These are phyloP conservation scores for Tylopilus sp. DNA, from an alignment of 768 basidiomycete species.

Conservation along the genomic window DNA sequence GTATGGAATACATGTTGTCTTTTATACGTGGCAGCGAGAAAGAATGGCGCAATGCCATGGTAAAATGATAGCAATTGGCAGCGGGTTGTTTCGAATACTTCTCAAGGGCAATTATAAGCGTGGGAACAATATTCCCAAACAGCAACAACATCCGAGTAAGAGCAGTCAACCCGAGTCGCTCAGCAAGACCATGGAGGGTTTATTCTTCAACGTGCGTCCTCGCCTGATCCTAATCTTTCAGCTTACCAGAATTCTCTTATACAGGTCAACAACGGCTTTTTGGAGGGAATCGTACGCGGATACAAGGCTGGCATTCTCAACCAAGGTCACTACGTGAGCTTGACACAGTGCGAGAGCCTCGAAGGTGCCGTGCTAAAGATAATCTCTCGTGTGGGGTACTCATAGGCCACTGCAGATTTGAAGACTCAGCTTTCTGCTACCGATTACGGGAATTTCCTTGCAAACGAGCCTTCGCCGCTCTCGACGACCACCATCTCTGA, in stretches of 20 bases:
- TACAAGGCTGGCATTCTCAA: slow-evolving; percentile 92
- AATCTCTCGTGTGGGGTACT: background rate
- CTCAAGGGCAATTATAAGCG: background rate
- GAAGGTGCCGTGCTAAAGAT: slow-evolving; percentile 60
- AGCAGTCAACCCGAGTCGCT: slow-evolving; percentile 6
- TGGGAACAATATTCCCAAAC: slow-evolving; percentile 19
- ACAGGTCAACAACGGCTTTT: slow-evolving; percentile 69
- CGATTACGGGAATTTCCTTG: slow-evolving; percentile 97
- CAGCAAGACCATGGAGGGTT: slow-evolving; percentile 64
- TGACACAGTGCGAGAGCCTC: slow-evolving; percentile 95
- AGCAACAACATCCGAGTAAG: no score
- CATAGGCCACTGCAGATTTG: slow-evolving; percentile 60
- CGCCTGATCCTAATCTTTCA: background rate
- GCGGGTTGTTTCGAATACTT: no score
- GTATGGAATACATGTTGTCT: background rate
- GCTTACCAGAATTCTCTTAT: slow-evolving; percentile 20
- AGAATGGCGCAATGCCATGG: slow-evolving; percentile 4
- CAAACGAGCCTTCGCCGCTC: slow-evolving; percentile 91
- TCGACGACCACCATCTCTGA: slow-evolving; percentile 95
- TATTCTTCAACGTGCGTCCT: slow-evolving; percentile 78
- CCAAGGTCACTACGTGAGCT: slow-evolving; percentile 85
- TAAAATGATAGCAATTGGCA: background rate
- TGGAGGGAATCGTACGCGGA: slow-evolving; percentile 83
- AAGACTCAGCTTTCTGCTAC: slow-evolving; percentile 93
- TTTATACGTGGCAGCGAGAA: no score